Evolutionary conservation across 148 eudicot species (phyloP), one percentile per base, ranked within the genome.

Genomic region (Agrostemma githago): DNA sequence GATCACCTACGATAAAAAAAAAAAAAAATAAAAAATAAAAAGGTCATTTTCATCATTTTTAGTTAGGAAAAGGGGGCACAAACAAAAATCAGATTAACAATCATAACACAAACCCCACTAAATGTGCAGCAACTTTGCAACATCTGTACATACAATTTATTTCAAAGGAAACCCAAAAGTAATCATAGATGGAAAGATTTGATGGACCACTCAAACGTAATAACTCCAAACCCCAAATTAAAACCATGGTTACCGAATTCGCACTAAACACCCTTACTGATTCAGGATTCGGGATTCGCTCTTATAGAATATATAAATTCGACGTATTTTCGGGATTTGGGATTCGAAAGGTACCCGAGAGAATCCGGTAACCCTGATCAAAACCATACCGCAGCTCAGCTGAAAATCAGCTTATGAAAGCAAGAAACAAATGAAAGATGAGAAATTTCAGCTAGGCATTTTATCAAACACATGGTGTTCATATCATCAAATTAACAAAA

Each of bases 401-500:
- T 41, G 7, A 16, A 60, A 60, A 60, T 68, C 72, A 79, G 48
- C 44, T 15, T 14, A 67, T 38, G n/a, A 60, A 64, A 56, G 11
- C 38, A 67, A 46, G 5, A 42, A 78, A 14, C 19, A 44, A 46
- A 38, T 20, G 1, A 53, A 71, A 40, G 3, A 69, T 51, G 21
- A 64, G 62, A 57, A 6, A 43, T 39, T 71, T 73, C 58, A 63
- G 14, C 65, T 63, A 76, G 70, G 16, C 80, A 78, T 76, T 73
- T 75, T 56, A 62, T 42, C 75, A 26, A 74, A 79, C 81, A 80
- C 65, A 56, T 61, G 64, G 73, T 72, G 68, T 71, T 73, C 76
- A 71, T 53, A 79, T 34, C 61, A 79, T 54, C 46, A 70, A 61
- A 41, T 10, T 7, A 66, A 21, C 41, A 4, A 38, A 65, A 38